Percentiles rank a stretch among this genome's conserved stretches.
These are phyloP conservation scores for Epipyxis sp. DNA, from an alignment of 108 stramenopile genomes.

Conservation along the genomic window DNA sequence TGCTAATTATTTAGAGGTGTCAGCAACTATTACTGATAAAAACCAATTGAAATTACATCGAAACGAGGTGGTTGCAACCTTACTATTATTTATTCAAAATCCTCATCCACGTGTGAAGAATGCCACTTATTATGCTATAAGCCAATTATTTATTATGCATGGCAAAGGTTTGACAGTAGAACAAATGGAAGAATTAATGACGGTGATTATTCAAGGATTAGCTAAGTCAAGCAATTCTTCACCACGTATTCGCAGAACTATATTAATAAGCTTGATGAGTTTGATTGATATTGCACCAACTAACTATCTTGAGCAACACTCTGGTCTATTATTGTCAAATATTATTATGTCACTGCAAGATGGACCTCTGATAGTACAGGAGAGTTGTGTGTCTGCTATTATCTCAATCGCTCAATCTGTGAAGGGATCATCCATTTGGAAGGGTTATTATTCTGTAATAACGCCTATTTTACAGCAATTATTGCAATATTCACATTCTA, in stretches of 20 bases:
- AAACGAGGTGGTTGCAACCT: not conserved
- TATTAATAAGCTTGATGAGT: not conserved
- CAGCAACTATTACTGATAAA: not conserved
- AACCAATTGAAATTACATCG: not conserved
- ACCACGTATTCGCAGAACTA: not conserved
- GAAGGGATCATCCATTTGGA: not conserved
- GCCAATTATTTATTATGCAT: not conserved
- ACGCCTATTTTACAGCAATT: not conserved
- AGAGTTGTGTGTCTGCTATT: not conserved
- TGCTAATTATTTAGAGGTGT: not conserved
- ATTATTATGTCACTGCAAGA: not conserved
- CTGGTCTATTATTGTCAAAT: not conserved
- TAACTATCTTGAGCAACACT: not conserved
- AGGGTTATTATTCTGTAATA: not conserved
- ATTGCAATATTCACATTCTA: not conserved
- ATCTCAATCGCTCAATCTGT: not conserved
- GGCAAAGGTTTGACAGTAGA: not conserved
- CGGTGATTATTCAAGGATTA: not conserved
- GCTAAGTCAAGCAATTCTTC: not conserved
- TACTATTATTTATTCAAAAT: not conserved
- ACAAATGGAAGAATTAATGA: not conserved
- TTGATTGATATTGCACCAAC: not conserved
- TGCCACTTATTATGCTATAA: constrained; percentile 3
- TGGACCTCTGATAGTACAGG: not conserved
- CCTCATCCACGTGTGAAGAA: not conserved